phyloP scores from a whole-genome alignment of 805 yeast species.

The Wickerhamomyces ciferrii region DNA sequence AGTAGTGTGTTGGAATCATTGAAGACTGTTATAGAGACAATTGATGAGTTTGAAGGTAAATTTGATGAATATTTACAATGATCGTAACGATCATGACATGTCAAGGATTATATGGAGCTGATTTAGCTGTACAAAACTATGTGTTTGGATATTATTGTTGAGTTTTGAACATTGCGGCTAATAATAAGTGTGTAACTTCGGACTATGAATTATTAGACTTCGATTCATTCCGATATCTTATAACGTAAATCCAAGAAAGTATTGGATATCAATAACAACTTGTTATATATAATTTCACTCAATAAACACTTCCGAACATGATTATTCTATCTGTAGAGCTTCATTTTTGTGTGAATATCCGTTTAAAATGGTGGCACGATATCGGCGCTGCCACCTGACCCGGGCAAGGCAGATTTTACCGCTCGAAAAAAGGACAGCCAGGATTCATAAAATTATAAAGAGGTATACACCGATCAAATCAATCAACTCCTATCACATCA shows the following conservation, averaged over 20 bases:
- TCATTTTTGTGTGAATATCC: too few relatives aligned
- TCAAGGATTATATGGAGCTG: not conserved
- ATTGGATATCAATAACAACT: too few relatives aligned
- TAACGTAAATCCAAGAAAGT: too few relatives aligned
- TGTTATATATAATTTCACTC: too few relatives aligned
- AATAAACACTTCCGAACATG: too few relatives aligned
- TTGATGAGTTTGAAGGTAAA: slow-evolving; percentile 55
- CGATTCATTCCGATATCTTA: too few relatives aligned
- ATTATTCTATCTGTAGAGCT: too few relatives aligned
- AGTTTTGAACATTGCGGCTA: too few relatives aligned
- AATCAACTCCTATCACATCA: not conserved
- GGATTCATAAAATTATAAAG: not conserved
- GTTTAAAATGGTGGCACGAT: not conserved
- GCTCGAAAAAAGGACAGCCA: not conserved
- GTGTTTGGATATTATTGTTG: too few relatives aligned
- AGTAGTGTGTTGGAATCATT: slow-evolving; percentile 75
- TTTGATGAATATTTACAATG: not conserved
- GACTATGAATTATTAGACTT: not conserved
- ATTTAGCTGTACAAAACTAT: too few relatives aligned
- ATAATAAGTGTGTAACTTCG: not conserved
- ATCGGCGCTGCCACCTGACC: not conserved
- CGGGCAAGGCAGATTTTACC: not conserved
- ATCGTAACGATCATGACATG: not conserved
- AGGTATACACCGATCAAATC: not conserved
- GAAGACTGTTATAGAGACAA: slow-evolving; percentile 72